Evolutionary conservation across 495 filamentous ascomycete genomes (phyloP), one percentile per base, ranked within the genome.

Genomic region (Massariosphaeria phaeospora): DNA sequence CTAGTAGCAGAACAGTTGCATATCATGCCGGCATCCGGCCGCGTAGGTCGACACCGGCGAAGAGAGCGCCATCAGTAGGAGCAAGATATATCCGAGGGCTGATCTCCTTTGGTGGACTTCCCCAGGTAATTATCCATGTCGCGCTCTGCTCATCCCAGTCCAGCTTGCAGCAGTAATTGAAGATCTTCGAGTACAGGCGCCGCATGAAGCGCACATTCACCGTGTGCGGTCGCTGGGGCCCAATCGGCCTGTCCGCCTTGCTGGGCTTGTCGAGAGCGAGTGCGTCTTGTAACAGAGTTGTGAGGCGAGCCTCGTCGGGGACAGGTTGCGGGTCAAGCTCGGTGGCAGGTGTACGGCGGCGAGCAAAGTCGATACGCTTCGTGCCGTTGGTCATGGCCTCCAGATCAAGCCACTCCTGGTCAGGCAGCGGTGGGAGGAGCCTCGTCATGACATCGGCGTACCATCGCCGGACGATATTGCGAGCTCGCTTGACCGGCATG

Each of bases 341-440:
- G 3, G 21, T 11, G 1, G 31, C 57, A 11, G 44, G 46, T 12
- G 43, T 39, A 46, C 55, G 44, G 29, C 30, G 50, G 21, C 15
- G 26, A 10, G 74, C 67, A 8, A 73, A 72, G 8, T 67, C 45
- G 49, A 69, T 67, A 75, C 77, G 57, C 66, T 72, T 2, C 59
- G 45, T 45, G 35, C 85, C 89, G 10, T 69, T 60, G 0, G 81
- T 73, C 10, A 95, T 60, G 15, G 73, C 76, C 11, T 75, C 67
- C 9, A 98, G 69, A 27, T 75, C 61, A 23, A 78, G 68, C 73
- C 85, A 86, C 52, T 93, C 88, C 13, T 71, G 55, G 20, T 72
- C 56, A 0, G 85, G 82, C 0, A 96, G 58, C 1, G 93, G 93
- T 6, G 90, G 87, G n/a, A 86, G 66, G 3, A 88, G 61, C 38